Evolutionary conservation across 1,284 basidiomycete genomes (phyloP), one percentile per base, ranked within the genome.

Genomic region (Gymnopus androsaceus): DNA sequence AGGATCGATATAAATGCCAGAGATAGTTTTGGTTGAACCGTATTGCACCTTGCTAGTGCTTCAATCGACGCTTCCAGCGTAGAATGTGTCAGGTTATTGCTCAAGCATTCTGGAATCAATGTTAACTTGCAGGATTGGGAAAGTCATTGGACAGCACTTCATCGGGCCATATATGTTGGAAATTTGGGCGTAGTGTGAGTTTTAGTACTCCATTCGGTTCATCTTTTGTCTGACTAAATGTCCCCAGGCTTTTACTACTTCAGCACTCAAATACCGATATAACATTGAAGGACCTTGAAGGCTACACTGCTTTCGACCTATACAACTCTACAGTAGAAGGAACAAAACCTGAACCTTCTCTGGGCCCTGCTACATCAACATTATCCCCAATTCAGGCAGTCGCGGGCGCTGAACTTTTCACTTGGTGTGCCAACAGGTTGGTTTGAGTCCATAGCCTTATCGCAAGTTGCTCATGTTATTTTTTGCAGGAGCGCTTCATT

Each of bases 251-350:
- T 44, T 74, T 95, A 15, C 77, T 99, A 5, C 75, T 95, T 38
- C 84, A 88, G 59, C 83, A 88, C 34, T 64, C 78, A 27, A 93
- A 96, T 65, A 85, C 85, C 17, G 94, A 98, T 66, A 72, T 78
- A 0, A 75, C 81, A 1, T 64, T 94, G 55, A 95, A 94, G 69
- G 97, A 99, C 66, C 69, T 77, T 34, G 96, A 98, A 66, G 96
- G 95, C 1, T 88, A 97, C 69, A 94, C 93, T 0, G 86, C 95
- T 0, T 95, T 95, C 62, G 96, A 99, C 66, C 74, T 99, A 25
- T 98, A 95, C 75, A 98, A 98, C 66, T 88, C 89, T 3, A 96
- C 94, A 0, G 77, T 97, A 30, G 82, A 86, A 57, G 87, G 84
- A 12, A 87, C 85, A 1, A 82, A 85, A 66, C 92, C 92, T 3